Conservation (phyloP, 1,139 yeast species). For the Candida pseudoviswanathii region DNA sequence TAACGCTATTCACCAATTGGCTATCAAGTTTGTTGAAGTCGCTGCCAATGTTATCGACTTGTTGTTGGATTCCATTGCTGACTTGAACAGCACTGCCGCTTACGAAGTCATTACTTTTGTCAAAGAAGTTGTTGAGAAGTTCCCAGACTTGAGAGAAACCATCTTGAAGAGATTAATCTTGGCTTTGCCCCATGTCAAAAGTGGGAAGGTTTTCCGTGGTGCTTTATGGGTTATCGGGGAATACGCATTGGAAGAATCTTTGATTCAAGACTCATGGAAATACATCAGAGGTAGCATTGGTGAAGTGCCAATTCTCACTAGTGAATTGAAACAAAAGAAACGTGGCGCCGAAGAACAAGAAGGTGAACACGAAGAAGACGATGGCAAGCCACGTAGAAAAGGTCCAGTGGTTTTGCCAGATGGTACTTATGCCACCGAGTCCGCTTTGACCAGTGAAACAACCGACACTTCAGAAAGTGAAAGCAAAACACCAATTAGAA, state of each 20-base stretch:
- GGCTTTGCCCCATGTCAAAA: slow-evolving; percentile 68
- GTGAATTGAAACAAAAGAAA: slow-evolving; percentile 62
- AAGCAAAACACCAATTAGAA: slow-evolving; percentile 74
- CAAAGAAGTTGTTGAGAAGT: slow-evolving; percentile 91
- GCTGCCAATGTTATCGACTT: slow-evolving; percentile 91
- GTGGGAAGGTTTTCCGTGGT: slow-evolving; percentile 92
- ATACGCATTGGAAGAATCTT: slow-evolving; percentile 71
- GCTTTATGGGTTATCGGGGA: slow-evolving; percentile 97
- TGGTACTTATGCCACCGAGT: slow-evolving; percentile 98
- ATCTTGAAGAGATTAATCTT: slow-evolving; percentile 66
- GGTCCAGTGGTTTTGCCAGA: slow-evolving; percentile 93
- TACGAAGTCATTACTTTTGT: slow-evolving; percentile 86
- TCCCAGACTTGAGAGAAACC: slow-evolving; percentile 74
- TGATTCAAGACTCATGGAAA: slow-evolving; percentile 85
- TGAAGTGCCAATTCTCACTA: slow-evolving; percentile 83
- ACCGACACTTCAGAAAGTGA: slow-evolving; percentile 34
- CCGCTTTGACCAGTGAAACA: slow-evolving; percentile 65
- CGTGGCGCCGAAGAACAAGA: slow-evolving; percentile 30
- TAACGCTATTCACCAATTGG: slow-evolving; percentile 86
- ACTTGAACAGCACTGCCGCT: slow-evolving; percentile 83
- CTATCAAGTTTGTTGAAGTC: slow-evolving; percentile 85
- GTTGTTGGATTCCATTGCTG: slow-evolving; percentile 82
- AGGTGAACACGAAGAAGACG: slow-evolving; percentile 24
- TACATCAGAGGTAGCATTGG: slow-evolving; percentile 83
- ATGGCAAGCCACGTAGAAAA: slow-evolving; percentile 32